These are phyloP conservation scores for Alternaria sp. DNA, from an alignment of 2,329 filamentous ascomycete genomes.

Conservation along the genomic window DNA sequence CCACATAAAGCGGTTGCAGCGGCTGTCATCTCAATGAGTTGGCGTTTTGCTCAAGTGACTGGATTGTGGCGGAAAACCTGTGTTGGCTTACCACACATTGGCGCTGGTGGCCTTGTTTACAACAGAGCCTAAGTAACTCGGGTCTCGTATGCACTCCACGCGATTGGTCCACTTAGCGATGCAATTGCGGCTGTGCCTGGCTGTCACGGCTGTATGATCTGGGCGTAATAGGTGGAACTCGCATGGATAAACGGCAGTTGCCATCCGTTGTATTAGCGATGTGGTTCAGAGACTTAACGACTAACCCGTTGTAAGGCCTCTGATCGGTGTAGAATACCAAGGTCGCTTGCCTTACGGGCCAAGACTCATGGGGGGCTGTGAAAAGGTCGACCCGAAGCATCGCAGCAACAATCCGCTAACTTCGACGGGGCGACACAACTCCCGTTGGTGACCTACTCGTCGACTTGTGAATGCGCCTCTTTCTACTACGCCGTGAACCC, in stretches of 20 bases:
- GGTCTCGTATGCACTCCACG: not conserved
- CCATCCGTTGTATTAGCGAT: not conserved
- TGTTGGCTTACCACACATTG: not conserved
- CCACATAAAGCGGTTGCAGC: too few relatives aligned
- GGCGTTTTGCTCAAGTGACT: not conserved
- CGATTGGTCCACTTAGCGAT: not conserved
- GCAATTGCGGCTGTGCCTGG: not conserved
- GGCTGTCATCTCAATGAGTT: not conserved
- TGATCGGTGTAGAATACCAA: not conserved
- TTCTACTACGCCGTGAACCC: not conserved
- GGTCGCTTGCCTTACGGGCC: not conserved
- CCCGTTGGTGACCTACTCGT: not conserved
- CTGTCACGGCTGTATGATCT: not conserved
- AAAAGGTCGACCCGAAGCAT: not conserved
- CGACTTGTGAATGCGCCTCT: not conserved
- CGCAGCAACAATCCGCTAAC: not conserved
- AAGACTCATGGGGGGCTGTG: not conserved
- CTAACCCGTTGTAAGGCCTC: not conserved
- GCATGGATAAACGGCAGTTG: not conserved
- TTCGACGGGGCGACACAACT: not conserved
- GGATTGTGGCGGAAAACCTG: not conserved
- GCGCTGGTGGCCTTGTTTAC: not conserved
- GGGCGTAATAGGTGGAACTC: not conserved
- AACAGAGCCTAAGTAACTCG: not conserved
- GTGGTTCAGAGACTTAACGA: too few relatives aligned